Conservation (phyloP, 768 basidiomycete species). For the Nevesoporus exiguus region DNA sequence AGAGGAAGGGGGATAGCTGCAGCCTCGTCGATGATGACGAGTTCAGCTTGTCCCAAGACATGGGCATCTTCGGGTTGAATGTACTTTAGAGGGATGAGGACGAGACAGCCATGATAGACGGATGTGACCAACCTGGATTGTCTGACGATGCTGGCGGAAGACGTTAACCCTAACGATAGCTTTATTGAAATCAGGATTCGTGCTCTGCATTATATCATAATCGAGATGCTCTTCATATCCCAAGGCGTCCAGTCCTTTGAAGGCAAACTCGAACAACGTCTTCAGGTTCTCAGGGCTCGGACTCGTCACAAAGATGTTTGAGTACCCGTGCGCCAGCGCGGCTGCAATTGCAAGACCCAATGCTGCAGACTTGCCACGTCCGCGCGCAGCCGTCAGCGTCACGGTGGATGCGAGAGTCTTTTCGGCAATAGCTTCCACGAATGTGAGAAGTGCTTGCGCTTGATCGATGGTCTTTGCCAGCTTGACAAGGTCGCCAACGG, state of each 20-base stretch:
- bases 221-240: slow-evolving; percentile 98
- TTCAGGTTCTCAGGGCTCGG: slow-evolving; percentile 97
- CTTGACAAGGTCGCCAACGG: slow-evolving; percentile 84
- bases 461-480: slow-evolving; percentile 93
- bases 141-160: slow-evolving; percentile 91
- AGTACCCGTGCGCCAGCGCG: slow-evolving; percentile 90
- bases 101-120: not conserved
- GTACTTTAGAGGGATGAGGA: slow-evolving; percentile 54
- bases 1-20: slow-evolving; percentile 97
- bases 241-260: slow-evolving; percentile 91
- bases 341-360: slow-evolving; percentile 93
- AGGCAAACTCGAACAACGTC: slow-evolving; percentile 96
- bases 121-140: slow-evolving; percentile 73
- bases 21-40: slow-evolving; percentile 97
- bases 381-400: slow-evolving; percentile 90
- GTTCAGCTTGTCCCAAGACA: slow-evolving; percentile 94
- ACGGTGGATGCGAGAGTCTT: slow-evolving; percentile 94
- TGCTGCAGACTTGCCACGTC: slow-evolving; percentile 95
- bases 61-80: slow-evolving; percentile 98
- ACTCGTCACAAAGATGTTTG: slow-evolving; percentile 97
- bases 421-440: slow-evolving; percentile 89
- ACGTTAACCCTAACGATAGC: slow-evolving; percentile 95
- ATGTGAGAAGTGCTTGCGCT: slow-evolving; percentile 90
- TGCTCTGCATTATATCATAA: slow-evolving; percentile 93
- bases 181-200: slow-evolving; percentile 91